phyloP scores from a whole-genome alignment of 2,329 filamentous ascomycete genomes.

The Fusarium sp. region DNA sequence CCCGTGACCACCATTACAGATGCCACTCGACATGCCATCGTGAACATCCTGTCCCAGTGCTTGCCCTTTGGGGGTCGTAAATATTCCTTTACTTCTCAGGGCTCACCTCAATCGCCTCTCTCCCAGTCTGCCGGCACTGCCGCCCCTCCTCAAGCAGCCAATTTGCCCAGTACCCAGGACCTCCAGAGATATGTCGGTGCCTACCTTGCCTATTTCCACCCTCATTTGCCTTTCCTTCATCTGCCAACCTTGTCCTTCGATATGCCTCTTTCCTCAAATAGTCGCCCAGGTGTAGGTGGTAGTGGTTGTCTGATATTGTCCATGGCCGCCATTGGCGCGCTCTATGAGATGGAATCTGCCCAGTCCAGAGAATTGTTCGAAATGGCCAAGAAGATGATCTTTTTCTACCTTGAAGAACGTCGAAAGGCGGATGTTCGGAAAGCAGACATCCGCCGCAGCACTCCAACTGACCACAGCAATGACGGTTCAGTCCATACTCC shows the following conservation, averaged over 20 bases:
- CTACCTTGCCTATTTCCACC: slow-evolving; percentile 93
- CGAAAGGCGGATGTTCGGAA: slow-evolving; percentile 85
- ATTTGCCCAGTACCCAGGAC: slow-evolving; percentile 84
- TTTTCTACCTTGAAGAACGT: slow-evolving; percentile 91
- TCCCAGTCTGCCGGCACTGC: slow-evolving; percentile 64
- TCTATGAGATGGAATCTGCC: slow-evolving; percentile 88
- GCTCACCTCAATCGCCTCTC: slow-evolving; percentile 69
- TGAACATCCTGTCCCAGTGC: slow-evolving; percentile 72
- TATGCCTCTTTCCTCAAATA: slow-evolving; percentile 77
- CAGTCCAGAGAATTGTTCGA: slow-evolving; percentile 91
- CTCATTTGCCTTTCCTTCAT: slow-evolving; percentile 94
- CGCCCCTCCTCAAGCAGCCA: slow-evolving; percentile 67
- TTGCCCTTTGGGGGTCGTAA: slow-evolving; percentile 72
- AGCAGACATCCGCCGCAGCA: slow-evolving; percentile 70
- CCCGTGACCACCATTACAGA: slow-evolving; percentile 77
- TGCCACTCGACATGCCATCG: slow-evolving; percentile 73
- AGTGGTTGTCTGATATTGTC: slow-evolving; percentile 88
- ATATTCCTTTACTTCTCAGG: slow-evolving; percentile 73
- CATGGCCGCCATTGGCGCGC: slow-evolving; percentile 83
- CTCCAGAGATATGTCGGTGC: slow-evolving; percentile 91
- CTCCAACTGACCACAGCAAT: slow-evolving; percentile 63
- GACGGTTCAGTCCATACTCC: slow-evolving; percentile 82
- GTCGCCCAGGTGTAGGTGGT: slow-evolving; percentile 76
- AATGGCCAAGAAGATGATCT: slow-evolving; percentile 95
- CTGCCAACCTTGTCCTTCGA: slow-evolving; percentile 94